Evolutionary conservation across 306 rosid species (phyloP).

Genomic region (Malus sylvestris): DNA sequence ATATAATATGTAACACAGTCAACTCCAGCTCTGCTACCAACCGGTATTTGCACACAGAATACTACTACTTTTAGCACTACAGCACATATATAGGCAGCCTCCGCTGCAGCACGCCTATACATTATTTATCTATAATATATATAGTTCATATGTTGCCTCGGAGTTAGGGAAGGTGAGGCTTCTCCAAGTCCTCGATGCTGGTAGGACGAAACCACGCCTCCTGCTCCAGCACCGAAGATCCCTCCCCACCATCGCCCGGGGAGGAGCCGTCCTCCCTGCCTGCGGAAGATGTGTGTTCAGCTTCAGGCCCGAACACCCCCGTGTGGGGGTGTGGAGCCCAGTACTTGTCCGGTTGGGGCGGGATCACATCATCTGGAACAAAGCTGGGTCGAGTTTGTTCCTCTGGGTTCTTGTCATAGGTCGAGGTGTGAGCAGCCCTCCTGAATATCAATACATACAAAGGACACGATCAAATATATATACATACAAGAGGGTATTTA

Average conservation of each 20-base stretch:
- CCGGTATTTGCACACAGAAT: not conserved
- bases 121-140: not conserved
- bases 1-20: not conserved
- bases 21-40: not conserved
- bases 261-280: conserved; percentile 8
- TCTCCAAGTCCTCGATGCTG: conserved; percentile 88
- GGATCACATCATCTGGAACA: conserved; percentile 68
- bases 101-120: not conserved
- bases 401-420: conserved; percentile 80
- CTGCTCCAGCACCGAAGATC: conserved; percentile 56
- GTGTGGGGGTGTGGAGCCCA: conserved; percentile 94
- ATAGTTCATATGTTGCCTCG: not conserved
- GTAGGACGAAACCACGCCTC: conserved; percentile 93
- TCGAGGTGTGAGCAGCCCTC: conserved; percentile 54
- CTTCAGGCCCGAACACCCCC: conserved; percentile 81
- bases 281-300: conserved; percentile 2
- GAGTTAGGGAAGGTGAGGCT: conserved; percentile 37
- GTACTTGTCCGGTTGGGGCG: conserved; percentile 44
- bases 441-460: conserved; percentile 28
- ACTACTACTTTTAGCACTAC: not conserved
- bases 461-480: not conserved
- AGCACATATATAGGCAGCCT: not conserved
- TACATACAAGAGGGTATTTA: not conserved
- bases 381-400: conserved; percentile 38
- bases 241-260: conserved; percentile 12